Conservation (phyloP, 805 yeast species). For the Kodamaea hsintzibuensis region DNA sequence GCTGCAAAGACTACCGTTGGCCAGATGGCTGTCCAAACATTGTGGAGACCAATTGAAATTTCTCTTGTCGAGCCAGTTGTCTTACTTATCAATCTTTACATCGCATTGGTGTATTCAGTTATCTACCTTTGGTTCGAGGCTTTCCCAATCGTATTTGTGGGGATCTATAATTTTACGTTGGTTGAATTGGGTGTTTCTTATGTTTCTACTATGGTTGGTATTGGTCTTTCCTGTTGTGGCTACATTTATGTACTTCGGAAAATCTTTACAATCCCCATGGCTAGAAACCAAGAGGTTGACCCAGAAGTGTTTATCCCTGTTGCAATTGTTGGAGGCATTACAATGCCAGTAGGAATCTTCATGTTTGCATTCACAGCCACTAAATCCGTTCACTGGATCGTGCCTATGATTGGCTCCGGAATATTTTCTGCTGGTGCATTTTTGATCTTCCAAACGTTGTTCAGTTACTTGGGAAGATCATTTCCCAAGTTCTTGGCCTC, state of each 20-base stretch:
- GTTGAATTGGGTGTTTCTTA: conserved; percentile 51
- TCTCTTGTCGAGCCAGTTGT: conserved; percentile 56
- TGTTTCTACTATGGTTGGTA: conserved; percentile 49
- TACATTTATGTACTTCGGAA: conserved; percentile 13
- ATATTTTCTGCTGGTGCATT: conserved; percentile 22
- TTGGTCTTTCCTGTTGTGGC: conserved; percentile 16
- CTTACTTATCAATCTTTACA: conserved; percentile 51
- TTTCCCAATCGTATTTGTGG: conserved; percentile 54
- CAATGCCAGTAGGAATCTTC: conserved; percentile 26
- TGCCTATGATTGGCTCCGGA: conserved; percentile 22
- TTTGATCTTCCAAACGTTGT: conserved; percentile 49
- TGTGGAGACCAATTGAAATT: conserved; percentile 52
- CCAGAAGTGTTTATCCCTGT: conserved; percentile 22
- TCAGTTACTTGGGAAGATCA: conserved; percentile 49
- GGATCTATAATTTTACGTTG: conserved; percentile 45
- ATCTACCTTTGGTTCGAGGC: conserved; percentile 61
- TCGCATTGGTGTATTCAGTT: conserved; percentile 53
- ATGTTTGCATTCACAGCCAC: conserved; percentile 22
- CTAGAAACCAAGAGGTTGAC: conserved; percentile 11
- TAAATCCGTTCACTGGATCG: conserved; percentile 22
- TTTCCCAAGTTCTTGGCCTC: conserved; percentile 55
- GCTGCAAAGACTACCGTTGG: conserved; percentile 20
- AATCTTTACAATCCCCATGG: conserved; percentile 14
- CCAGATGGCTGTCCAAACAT: conserved; percentile 25
- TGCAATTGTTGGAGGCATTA: conserved; percentile 22